phyloP scores from a whole-genome alignment of 805 yeast genomes.

The Candida insectalens region DNA sequence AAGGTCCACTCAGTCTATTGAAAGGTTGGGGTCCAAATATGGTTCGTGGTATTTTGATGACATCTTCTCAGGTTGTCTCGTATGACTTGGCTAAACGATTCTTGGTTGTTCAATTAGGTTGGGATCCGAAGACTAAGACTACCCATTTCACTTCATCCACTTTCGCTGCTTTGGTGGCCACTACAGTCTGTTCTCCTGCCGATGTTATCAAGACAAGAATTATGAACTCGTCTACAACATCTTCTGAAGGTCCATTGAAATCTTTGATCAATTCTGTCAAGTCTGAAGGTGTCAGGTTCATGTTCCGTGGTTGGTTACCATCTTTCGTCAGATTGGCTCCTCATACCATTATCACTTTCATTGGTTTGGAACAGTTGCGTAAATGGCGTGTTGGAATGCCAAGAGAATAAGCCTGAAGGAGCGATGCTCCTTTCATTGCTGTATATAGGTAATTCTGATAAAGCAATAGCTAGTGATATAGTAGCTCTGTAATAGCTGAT shows the following conservation, averaged over 20 bases:
- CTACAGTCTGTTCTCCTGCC: conserved; percentile 88
- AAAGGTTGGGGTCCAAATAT: conserved; percentile 74
- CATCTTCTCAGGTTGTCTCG: conserved; percentile 84
- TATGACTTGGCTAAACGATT: conserved; percentile 65
- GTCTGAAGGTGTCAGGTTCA: conserved; percentile 65
- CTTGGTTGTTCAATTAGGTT: conserved; percentile 37
- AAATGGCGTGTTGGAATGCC: conserved; percentile 17
- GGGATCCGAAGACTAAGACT: conserved; percentile 50
- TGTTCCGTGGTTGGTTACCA: conserved; percentile 90
- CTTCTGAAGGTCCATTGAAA: conserved; percentile 36
- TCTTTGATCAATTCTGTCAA: conserved; percentile 48
- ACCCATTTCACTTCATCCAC: conserved; percentile 77
- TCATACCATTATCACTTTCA: conserved; percentile 59
- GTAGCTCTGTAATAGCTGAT: too few relatives aligned
- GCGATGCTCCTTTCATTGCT: too few relatives aligned
- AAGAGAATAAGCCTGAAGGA: too few relatives aligned
- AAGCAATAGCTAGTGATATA: too few relatives aligned
- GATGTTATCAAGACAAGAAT: conserved; percentile 85
- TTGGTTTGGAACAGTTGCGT: conserved; percentile 60
- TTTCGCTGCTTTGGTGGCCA: conserved; percentile 79
- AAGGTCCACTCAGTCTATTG: conserved; percentile 49
- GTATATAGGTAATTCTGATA: too few relatives aligned
- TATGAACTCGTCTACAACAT: conserved; percentile 50
- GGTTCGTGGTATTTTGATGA: conserved; percentile 77
- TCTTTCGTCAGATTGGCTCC: conserved; percentile 83